Evolutionary conservation across 2,329 filamentous ascomycete genomes (phyloP), one percentile per base, ranked within the genome.

Genomic region (Hypoxylon sp.): DNA sequence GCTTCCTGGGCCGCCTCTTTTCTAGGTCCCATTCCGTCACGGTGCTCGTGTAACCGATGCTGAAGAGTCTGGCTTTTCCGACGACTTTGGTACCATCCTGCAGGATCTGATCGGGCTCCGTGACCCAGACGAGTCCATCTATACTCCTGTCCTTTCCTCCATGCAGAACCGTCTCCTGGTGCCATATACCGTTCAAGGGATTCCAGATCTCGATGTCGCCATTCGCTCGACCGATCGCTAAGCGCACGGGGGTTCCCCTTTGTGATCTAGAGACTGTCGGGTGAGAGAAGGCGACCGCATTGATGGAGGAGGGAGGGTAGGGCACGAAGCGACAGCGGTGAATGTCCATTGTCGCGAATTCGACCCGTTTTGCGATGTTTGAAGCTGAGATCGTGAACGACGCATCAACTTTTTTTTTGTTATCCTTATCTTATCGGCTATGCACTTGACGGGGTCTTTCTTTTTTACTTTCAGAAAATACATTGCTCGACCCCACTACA

Each of bases 191-290:
- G 63, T 85, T 85, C 50, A 88, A 78, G 2, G 94, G 92, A 74
- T 97, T 97, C 95, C 95, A 99, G 64, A 99, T 92, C 77, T 99
- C 95, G 67, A 99, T 95, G 71, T 97, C 91, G 67, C 95, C 95
- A 73, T 98, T 97, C 56, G 91, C 90, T 65, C 95, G 88, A 58
- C 95, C 95, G 68, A 99, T 85, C 1, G 95, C 95, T 51, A 98
- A 84, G 66, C 92, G 87, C 52, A 92, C 82, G 48, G 82, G 86
- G 60, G 81, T 84, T 18, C 83, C 81, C 68, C 76, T 82, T 67
- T 73, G 78, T 63, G 77, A 75, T 58, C 81, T 77, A 65, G 76
- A 75, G 48, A 77, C 63, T 59, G 75, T 79, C 17, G 89, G 81
- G 73, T 97, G 91, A 4, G 95, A 97, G 75, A 99, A 98, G 66